Evolutionary conservation across 768 basidiomycete genomes (phyloP).

Genomic region (Amanita phalloides): DNA sequence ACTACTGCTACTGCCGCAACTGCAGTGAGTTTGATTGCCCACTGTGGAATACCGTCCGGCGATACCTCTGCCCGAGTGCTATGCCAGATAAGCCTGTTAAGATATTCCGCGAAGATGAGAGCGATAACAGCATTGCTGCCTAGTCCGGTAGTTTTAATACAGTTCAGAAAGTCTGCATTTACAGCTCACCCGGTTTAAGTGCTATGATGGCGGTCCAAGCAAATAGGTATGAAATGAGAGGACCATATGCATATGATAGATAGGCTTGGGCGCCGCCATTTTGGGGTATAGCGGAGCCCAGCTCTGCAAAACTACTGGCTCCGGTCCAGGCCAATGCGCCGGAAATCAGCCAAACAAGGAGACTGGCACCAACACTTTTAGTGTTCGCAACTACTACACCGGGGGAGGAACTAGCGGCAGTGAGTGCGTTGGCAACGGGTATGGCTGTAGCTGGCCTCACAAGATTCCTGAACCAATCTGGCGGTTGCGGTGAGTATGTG

Average conservation of each 20-base stretch:
- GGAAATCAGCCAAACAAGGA: conserved; percentile 74
- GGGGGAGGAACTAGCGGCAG: conserved; percentile 62
- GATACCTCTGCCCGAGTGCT: conserved; percentile 59
- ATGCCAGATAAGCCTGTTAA: conserved; percentile 83
- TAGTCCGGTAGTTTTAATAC: conserved; percentile 13
- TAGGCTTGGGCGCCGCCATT: conserved; percentile 72
- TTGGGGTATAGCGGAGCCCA: conserved; percentile 82
- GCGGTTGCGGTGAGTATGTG: neutral
- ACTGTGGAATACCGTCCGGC: conserved; percentile 73
- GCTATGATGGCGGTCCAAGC: conserved; percentile 92
- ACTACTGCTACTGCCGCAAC: conserved; percentile 60
- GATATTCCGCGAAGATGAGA: conserved; percentile 86
- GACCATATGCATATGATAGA: conserved; percentile 82
- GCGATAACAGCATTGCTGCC: conserved; percentile 78
- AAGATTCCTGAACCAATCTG: conserved; percentile 93
- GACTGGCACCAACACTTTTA: conserved; percentile 81
- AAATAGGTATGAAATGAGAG: conserved; percentile 81
- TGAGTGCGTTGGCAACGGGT: neutral
- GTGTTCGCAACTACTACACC: conserved; percentile 87
- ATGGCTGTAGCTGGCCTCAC: conserved; percentile 28
- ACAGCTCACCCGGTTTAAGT: conserved; percentile 60
- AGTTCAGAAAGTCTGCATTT: neutral
- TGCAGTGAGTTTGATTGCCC: conserved; percentile 88
- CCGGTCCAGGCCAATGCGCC: conserved; percentile 93
- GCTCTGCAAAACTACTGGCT: conserved; percentile 86